These are phyloP conservation scores for Fagopyrum tataricum DNA, from an alignment of 148 eudicot genomes.

Conservation along the genomic window DNA sequence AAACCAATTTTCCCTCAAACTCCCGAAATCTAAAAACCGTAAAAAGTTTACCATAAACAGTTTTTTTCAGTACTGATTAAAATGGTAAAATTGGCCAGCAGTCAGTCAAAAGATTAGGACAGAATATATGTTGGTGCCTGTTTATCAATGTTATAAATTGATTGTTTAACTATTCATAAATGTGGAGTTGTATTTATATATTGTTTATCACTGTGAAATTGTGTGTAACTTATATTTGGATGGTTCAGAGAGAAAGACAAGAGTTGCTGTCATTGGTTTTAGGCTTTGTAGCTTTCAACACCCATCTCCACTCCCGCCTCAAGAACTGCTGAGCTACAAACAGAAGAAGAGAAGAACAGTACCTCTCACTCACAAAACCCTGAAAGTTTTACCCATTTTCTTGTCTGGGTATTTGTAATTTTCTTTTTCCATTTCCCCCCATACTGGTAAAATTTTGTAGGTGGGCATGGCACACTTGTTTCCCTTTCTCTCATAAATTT, in stretches of 20 bases:
- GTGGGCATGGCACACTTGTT: background rate
- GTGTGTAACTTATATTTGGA: background rate
- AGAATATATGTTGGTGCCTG: background rate
- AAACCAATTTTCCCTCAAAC: background rate
- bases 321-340: background rate
- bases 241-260: background rate
- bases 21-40: background rate
- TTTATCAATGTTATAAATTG: too few relatives aligned
- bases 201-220: too few relatives aligned
- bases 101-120: background rate
- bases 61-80: background rate
- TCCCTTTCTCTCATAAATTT: background rate
- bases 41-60: background rate
- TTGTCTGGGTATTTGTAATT: background rate
- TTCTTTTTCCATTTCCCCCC: background rate
- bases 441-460: background rate
- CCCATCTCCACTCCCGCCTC: background rate
- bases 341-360: background rate
- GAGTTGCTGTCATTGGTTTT: background rate
- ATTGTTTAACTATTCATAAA: too few relatives aligned
- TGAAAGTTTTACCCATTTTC: background rate
- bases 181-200: too few relatives aligned
- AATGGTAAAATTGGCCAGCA: background rate
- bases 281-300: background rate
- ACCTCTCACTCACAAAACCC: background rate